Evolutionary conservation across 2,329 filamentous ascomycete genomes (phyloP), one percentile per base, ranked within the genome.

Genomic region (Fusarium floridanum): DNA sequence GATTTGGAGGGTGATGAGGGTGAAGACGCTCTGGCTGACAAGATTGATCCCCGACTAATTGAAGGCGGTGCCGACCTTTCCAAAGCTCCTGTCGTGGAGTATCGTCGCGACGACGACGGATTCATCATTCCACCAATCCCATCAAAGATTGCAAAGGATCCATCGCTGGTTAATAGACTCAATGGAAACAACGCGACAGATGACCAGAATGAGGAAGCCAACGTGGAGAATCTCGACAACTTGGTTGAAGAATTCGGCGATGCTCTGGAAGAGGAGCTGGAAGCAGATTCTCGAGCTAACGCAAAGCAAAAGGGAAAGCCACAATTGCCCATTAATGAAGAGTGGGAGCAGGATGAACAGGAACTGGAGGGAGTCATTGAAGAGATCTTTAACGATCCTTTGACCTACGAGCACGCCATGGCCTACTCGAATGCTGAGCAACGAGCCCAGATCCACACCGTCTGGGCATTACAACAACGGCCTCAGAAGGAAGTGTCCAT

Each of bases 301-400:
- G 76, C 77, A 45, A 79, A 81, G 36, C 79, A 34, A 11, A 74
- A 72, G 39, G 72, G 81, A 12, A 85, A 83, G 60, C 82, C 87
- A 1, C 86, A 87, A 32, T 81, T 91, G 57, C 87, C 86, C 2
- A 89, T 91, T 66, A 87, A 90, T 62, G 89, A 91, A 14, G 91
- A 91, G 67, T 91, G 90, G 89, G 87, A 88, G 64, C 84, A 85
- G 27, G 89, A 90, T 56, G 92, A 94, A 77, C 88, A 90, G 72
- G 87, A 89, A 57, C 85, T 95, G 1, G 92, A 94, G 78, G 84
- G 88, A 20, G 91, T 95, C 78, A 94, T 96, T 79, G 89, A 90
- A 14, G 89, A 91, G 70, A 90, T 94, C 64, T 89, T 95, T 76
- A 89, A 89, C 77, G 88, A 93, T 75, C 89, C 90, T 1, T 83